A percentile compares a stretch with the other conserved stretches of the same genome.
These are phyloP conservation scores for Aspergillus hortae DNA, from an alignment of 2,329 filamentous ascomycete species.

Conservation along the genomic window DNA sequence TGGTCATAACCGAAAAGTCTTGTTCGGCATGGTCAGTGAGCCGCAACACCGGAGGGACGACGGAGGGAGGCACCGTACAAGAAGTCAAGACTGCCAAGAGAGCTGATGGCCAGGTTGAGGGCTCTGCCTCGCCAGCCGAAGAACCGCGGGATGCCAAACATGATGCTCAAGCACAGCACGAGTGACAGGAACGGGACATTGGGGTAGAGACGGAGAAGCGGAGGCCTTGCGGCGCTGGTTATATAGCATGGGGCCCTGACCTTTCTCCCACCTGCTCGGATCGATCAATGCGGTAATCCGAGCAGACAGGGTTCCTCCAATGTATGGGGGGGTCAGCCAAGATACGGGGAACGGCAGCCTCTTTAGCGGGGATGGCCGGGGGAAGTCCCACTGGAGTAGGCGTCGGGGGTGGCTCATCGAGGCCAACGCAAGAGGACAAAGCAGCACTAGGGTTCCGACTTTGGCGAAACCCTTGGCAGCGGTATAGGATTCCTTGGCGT, in stretches of 20 bases:
- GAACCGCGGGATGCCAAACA: conserved; percentile 27
- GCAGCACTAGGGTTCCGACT: not conserved
- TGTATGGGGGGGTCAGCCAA: conserved; percentile 18
- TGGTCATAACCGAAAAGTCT: conserved; percentile 38
- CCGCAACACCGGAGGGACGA: not conserved
- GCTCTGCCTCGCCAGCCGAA: conserved; percentile 25
- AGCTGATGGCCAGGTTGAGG: conserved; percentile 36
- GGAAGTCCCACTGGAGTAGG: conserved; percentile 10
- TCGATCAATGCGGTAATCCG: conserved; percentile 24
- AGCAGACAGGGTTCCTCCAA: conserved; percentile 9
- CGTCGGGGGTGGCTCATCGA: conserved; percentile 4
- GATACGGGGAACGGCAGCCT: conserved; percentile 19
- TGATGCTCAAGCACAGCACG: conserved; percentile 14
- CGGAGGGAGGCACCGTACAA: conserved; percentile 15
- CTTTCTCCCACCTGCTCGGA: conserved; percentile 13
- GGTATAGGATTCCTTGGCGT: conserved; percentile 10
- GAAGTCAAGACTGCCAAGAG: conserved; percentile 43
- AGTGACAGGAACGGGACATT: conserved; percentile 7
- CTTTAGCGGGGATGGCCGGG: conserved; percentile 13
- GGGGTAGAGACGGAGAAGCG: not conserved
- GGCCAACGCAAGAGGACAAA: not conserved
- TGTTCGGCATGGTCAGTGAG: not conserved
- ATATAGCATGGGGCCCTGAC: conserved; percentile 16
- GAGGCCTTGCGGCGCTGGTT: conserved; percentile 11
- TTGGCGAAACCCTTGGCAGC: conserved; percentile 8